phyloP scores from a whole-genome alignment of 768 basidiomycete genomes.

The Boletus speciosus region DNA sequence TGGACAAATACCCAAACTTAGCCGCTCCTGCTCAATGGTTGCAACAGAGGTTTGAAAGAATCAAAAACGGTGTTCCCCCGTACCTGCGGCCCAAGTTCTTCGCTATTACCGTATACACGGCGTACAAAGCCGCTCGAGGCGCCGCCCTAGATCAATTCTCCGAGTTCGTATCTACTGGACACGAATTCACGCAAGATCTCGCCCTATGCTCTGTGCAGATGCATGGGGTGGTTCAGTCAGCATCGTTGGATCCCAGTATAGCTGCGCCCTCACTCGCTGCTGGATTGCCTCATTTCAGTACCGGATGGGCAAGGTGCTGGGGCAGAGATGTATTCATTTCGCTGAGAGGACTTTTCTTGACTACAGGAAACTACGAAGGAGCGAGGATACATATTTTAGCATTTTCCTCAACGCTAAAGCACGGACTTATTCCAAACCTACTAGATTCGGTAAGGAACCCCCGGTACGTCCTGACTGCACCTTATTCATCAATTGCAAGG shows the following conservation, averaged over 20 bases:
- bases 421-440: conserved; percentile 94
- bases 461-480: conserved; percentile 44
- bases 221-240: conserved; percentile 87
- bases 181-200: conserved; percentile 86
- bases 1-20: conserved; percentile 62
- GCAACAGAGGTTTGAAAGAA: conserved; percentile 78
- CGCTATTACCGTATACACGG: conserved; percentile 83
- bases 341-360: conserved; percentile 86
- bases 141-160: conserved; percentile 85
- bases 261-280: conserved; percentile 84
- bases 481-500: neutral
- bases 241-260: conserved; percentile 75
- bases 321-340: conserved; percentile 95
- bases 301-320: conserved; percentile 96
- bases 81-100: conserved; percentile 97
- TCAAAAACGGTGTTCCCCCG: conserved; percentile 70
- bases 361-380: conserved; percentile 83
- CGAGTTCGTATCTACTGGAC: conserved; percentile 81
- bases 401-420: conserved; percentile 90
- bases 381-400: conserved; percentile 90
- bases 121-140: conserved; percentile 87
- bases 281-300: conserved; percentile 90
- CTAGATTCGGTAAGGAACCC: conserved; percentile 86
- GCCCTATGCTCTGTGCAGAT: conserved; percentile 85
- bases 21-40: conserved; percentile 77